phyloP scores from a whole-genome alignment of 2,329 filamentous ascomycete genomes.

The Diaporthe eres region DNA sequence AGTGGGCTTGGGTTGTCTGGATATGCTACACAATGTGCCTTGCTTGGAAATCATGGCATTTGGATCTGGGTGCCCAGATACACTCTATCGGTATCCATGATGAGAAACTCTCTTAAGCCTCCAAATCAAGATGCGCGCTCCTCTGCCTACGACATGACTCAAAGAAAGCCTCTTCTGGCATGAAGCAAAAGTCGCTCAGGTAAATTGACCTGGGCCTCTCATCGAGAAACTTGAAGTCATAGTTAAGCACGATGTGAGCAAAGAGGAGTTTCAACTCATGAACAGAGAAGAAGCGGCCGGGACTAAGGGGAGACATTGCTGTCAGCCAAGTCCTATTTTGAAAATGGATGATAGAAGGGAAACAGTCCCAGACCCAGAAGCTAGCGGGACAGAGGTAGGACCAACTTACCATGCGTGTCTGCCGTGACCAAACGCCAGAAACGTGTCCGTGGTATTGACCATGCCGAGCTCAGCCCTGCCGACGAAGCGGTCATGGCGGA shows the following conservation, averaged over 20 bases:
- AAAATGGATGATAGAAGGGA: background rate
- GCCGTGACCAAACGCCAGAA: conserved; percentile 23
- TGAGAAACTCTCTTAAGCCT: background rate
- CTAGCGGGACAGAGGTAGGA: background rate
- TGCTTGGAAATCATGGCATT: no score
- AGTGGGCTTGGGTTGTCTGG: background rate
- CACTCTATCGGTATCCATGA: background rate
- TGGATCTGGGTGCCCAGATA: background rate
- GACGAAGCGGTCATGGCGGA: conserved; percentile 54
- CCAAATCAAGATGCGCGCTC: conserved; percentile 7
- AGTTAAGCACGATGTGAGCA: conserved; percentile 21
- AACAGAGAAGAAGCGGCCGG: conserved; percentile 23
- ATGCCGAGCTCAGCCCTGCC: conserved; percentile 44
- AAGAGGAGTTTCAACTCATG: conserved; percentile 27
- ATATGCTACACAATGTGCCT: background rate
- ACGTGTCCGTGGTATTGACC: conserved; percentile 6
- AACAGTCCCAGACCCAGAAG: background rate
- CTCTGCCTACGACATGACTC: conserved; percentile 1
- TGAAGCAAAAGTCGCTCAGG: conserved; percentile 3
- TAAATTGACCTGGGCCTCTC: background rate
- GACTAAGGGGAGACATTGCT: background rate
- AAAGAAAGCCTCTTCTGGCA: conserved; percentile 4
- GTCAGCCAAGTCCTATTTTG: background rate
- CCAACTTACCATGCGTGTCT: conserved; percentile 18
- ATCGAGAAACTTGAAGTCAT: conserved; percentile 1